phyloP scores from a whole-genome alignment of 306 rosid genomes.

The Comarum palustre region DNA sequence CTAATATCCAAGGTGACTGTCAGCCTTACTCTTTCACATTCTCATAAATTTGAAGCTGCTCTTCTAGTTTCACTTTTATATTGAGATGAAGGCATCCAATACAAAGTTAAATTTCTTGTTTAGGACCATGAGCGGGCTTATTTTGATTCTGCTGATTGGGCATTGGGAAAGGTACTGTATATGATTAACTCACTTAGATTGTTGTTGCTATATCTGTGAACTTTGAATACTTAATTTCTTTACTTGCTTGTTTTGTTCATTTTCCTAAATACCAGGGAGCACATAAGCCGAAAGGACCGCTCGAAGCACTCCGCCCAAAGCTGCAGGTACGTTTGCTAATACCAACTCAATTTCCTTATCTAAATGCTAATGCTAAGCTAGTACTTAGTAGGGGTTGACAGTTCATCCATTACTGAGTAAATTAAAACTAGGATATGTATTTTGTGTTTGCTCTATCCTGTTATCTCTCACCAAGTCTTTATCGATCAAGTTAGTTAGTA shows the following conservation, averaged over 20 bases:
- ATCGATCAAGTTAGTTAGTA: background rate
- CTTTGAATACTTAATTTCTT: slow-evolving; percentile 26
- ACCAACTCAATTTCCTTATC: background rate
- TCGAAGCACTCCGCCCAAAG: slow-evolving; percentile 96
- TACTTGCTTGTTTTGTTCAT: slow-evolving; percentile 23
- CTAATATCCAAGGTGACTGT: slow-evolving; percentile 80
- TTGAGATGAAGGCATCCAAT: slow-evolving; percentile 16
- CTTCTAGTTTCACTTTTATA: background rate
- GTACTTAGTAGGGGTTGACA: background rate
- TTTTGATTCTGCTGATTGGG: slow-evolving; percentile 99
- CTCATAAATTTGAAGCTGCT: background rate
- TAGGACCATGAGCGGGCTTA: slow-evolving; percentile 98
- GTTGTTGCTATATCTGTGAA: slow-evolving; percentile 14
- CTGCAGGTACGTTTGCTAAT: slow-evolving; percentile 62
- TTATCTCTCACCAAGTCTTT: background rate
- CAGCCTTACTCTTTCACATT: slow-evolving; percentile 1
- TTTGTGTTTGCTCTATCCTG: background rate
- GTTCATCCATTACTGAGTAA: background rate
- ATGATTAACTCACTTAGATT: slow-evolving; percentile 19
- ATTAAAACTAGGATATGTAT: background rate
- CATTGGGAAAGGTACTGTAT: slow-evolving; percentile 77
- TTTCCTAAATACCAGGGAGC: slow-evolving; percentile 64
- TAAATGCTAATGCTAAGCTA: background rate
- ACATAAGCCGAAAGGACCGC: slow-evolving; percentile 95
- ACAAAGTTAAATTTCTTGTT: slow-evolving; percentile 24